A percentile compares a stretch with the other conserved stretches of the same genome.
Conservation (phyloP, 345 rosid genomes). For the Corchorus olitorius region DNA sequence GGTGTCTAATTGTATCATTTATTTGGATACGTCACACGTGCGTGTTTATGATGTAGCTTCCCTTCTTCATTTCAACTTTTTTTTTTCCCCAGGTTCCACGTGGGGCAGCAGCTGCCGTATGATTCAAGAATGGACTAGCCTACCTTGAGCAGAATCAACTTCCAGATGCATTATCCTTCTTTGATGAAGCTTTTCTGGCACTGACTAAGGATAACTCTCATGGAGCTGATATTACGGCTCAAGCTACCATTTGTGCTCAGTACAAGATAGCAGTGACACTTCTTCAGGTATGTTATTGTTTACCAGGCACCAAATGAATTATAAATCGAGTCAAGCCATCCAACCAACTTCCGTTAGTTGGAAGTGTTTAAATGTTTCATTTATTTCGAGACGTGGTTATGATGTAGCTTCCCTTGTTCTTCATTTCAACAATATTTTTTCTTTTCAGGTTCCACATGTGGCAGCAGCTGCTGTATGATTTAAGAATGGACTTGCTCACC, state of each 20-base stretch:
- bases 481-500: too few relatives aligned
- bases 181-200: slow-evolving; percentile 95
- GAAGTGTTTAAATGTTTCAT: too few relatives aligned
- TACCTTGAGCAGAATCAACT: too few relatives aligned
- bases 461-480: too few relatives aligned
- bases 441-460: too few relatives aligned
- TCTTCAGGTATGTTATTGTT: slow-evolving; percentile 56
- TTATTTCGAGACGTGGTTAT: too few relatives aligned
- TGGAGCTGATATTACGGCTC: slow-evolving; percentile 94
- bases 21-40: too few relatives aligned
- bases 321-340: background rate
- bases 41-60: background rate
- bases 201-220: slow-evolving; percentile 95
- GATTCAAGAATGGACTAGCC: slow-evolving; percentile 94
- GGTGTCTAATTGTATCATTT: background rate
- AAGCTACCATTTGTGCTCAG: slow-evolving; percentile 97
- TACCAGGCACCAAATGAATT: slow-evolving; percentile 4
- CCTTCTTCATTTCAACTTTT: slow-evolving; percentile 3
- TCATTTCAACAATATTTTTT: too few relatives aligned
- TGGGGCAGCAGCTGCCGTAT: slow-evolving; percentile 86
- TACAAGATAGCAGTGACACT: slow-evolving; percentile 95
- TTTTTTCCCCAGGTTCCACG: slow-evolving; percentile 70
- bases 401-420: too few relatives aligned
- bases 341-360: too few relatives aligned
- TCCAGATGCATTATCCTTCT: slow-evolving; percentile 93